Evolutionary conservation across 2,329 filamentous ascomycete genomes (phyloP), one percentile per base, ranked within the genome.

Genomic region (Aspergillus neotritici): DNA sequence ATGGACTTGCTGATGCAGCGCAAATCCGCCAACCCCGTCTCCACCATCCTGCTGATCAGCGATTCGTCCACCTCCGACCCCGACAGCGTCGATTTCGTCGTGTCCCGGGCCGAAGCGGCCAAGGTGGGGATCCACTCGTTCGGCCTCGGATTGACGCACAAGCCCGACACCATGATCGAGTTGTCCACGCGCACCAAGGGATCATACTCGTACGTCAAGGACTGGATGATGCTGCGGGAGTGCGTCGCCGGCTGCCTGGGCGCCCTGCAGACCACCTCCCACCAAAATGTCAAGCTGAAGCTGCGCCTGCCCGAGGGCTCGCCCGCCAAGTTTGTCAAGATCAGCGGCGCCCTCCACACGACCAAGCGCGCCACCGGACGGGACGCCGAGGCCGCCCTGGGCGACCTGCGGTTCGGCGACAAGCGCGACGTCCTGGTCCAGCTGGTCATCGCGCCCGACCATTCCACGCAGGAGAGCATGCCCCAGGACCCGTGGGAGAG

Each of bases 171-270:
- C 1, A 94, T 98, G 89, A 95, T 98, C 50, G 91, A 97, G 68
- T 74, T 98, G 10, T 97, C 93, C 1, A 93, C 87, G 5, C 80
- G 89, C 48, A 98, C 93, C 3, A 98, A 97, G 70, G 93, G 90
- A 4, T 94, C 89, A 1, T 98, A 97, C 62, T 94, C 89, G 1
- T 98, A 97, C 59, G 90, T 98, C 55, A 98, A 97, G 69, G 93
- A 98, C 66, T 98, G 93, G 93, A 97, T 97, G 91, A 98, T 97
- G 91, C 78, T 98, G 30, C 84, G 93, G 21, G 93, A 98, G 66
- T 97, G 93, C 64, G 77, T 96, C 34, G 93, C 90, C 16, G 93
- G 93, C 34, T 97, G 91, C 59, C 73, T 98, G 21, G 93, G 93
- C 36, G 83, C 88, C 11, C 78, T 97, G 62, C 93, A 98, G 66